phyloP scores from a whole-genome alignment of 768 basidiomycete genomes.

The Collybia sordida region DNA sequence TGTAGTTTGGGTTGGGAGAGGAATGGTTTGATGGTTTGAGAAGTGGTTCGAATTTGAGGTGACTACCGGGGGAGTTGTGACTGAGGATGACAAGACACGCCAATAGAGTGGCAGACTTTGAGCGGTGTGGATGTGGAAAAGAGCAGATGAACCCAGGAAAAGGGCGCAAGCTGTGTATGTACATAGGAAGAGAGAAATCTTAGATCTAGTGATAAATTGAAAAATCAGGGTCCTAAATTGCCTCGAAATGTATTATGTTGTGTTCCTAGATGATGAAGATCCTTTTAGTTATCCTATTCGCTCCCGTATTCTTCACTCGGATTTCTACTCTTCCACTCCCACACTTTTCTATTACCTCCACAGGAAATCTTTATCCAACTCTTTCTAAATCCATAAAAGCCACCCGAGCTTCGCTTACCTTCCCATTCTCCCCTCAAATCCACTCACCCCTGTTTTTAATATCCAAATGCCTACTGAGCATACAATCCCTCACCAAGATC shows the following conservation, averaged over 20 bases:
- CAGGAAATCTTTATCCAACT: background rate
- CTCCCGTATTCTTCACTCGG: slow-evolving; percentile 8
- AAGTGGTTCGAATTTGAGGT: too few species aligned
- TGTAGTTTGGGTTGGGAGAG: background rate
- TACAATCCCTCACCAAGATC: slow-evolving; percentile 28
- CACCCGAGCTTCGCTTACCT: background rate
- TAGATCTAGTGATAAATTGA: slow-evolving; percentile 8
- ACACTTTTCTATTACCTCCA: background rate
- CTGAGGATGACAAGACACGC: too few species aligned
- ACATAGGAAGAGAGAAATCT: slow-evolving; percentile 7
- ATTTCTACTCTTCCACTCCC: slow-evolving; percentile 6
- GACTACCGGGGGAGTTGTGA: too few species aligned
- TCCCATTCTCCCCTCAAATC: slow-evolving; percentile 4
- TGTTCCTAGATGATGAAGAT: slow-evolving; percentile 19
- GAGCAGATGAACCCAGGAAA: slow-evolving; percentile 1
- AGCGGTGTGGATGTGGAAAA: too few species aligned
- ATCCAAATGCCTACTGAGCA: slow-evolving; percentile 59
- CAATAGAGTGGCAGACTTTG: background rate
- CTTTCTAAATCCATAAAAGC: slow-evolving; percentile 18
- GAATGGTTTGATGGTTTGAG: background rate
- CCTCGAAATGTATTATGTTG: background rate
- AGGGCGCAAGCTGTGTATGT: background rate
- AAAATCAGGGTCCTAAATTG: background rate
- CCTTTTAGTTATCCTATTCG: slow-evolving; percentile 16
- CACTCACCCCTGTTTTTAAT: slow-evolving; percentile 7